Base-by-base conservation (phyloP, 228 moss, liverwort and hornwort genomes). In the Sphagnum fallax region DNA sequence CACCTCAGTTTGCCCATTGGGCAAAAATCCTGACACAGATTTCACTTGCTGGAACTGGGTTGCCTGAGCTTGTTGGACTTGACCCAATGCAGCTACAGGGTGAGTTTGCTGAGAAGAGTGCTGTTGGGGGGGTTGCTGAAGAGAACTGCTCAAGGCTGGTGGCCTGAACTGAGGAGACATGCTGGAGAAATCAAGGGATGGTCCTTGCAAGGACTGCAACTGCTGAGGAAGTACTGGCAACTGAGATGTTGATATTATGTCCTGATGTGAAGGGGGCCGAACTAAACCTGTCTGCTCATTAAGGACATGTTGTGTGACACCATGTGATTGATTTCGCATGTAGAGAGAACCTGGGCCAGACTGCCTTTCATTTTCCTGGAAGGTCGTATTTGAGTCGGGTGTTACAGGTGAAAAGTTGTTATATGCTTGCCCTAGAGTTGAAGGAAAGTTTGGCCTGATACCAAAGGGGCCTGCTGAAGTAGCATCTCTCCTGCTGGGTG, bases 41-140 rank as follows among this genome's bases (percentile, higher is more conserved):
- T 75, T 79, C 58, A 64, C 12, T 78, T 83, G 86, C 75, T 87
- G 87, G 71, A 81, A 84, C 73, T 75, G 81, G 60, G 52, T 77
- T 67, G 69, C 62, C 65, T 78, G 86, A 51, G 81, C 63, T 53
- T 80, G 84, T 62, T 89, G 87, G 5, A 57, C 74, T 53, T 72
- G 82, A 71, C 83, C 72, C 69, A 70, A 10, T 48, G 65, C 69
- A 67, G 60, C 69, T 49, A 67, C 59, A 61, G 75, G 79, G 77
- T 85, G 89, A 60, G 74, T 8, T 67, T 86, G 86, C 55, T 79
- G 84, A 48, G 69, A 63, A 52, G 68, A 81, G 11, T 75, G 73
- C 50, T 61, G 69, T 0, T 52, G 61, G 47, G 52, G 51, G 16
- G 10, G 7, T n/a, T 83, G 80, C 60, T 16, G 61, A 55, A 55